Conservation (phyloP, 2,329 filamentous ascomycete genomes). For the Remersonia thermophila region DNA sequence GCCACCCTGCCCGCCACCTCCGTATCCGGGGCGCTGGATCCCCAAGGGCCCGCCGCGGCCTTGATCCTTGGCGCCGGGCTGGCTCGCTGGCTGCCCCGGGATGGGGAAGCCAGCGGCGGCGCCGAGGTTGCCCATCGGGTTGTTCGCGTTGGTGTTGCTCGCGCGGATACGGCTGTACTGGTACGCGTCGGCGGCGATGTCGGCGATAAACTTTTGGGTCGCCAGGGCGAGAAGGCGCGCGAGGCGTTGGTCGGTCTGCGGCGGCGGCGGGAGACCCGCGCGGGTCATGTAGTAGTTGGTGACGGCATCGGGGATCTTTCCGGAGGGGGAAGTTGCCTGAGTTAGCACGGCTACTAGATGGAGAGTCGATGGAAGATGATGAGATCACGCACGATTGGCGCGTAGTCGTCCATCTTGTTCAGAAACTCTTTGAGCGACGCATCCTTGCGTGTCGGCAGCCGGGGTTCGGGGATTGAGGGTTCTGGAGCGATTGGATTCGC, state of each 20-base stretch:
- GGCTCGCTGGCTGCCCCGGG: slow-evolving; percentile 46
- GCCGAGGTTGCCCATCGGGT: slow-evolving; percentile 78
- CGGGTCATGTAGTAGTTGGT: slow-evolving; percentile 97
- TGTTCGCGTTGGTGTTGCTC: slow-evolving; percentile 80
- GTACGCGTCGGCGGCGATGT: slow-evolving; percentile 94
- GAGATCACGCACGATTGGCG: slow-evolving; percentile 65
- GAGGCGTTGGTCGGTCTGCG: slow-evolving; percentile 78
- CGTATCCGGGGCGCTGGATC: slow-evolving; percentile 66
- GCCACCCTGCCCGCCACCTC: slow-evolving; percentile 78
- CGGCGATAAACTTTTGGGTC: slow-evolving; percentile 98
- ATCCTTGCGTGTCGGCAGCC: slow-evolving; percentile 75
- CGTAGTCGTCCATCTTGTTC: slow-evolving; percentile 94
- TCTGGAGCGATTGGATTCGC: neutral
- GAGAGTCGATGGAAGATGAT: neutral
- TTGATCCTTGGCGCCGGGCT: slow-evolving; percentile 43
- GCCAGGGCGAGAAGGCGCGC: slow-evolving; percentile 88
- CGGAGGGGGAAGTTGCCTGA: neutral
- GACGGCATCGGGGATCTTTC: slow-evolving; percentile 88
- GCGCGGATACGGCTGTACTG: slow-evolving; percentile 93
- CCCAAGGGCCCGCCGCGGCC: slow-evolving; percentile 49
- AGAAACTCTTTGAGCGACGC: slow-evolving; percentile 85
- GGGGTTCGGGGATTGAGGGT: slow-evolving; percentile 36
- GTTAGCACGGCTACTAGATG: neutral
- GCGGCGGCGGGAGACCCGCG: slow-evolving; percentile 84
- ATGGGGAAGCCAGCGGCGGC: slow-evolving; percentile 59